These are phyloP conservation scores for Aspergillus cavernicola DNA, from an alignment of 495 filamentous ascomycete genomes.

Conservation along the genomic window DNA sequence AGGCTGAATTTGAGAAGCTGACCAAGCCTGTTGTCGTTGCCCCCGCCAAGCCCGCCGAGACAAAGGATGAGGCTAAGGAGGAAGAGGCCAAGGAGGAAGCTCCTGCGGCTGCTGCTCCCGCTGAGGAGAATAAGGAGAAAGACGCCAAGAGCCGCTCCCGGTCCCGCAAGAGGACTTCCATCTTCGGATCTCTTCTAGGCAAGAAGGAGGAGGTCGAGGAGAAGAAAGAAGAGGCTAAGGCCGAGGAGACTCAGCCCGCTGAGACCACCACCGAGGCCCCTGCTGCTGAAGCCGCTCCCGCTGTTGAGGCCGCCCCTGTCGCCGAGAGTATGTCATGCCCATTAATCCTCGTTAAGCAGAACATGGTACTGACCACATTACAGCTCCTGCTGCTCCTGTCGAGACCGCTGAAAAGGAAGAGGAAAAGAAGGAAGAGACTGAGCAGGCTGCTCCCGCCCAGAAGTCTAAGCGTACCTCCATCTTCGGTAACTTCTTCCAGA, in stretches of 20 bases:
- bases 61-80: slow-evolving; percentile 42
- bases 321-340: slow-evolving; percentile 22
- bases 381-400: slow-evolving; percentile 19
- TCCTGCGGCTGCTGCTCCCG: slow-evolving; percentile 30
- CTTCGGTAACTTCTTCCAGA: slow-evolving; percentile 54
- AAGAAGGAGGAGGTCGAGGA: slow-evolving; percentile 72
- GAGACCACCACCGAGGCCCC: slow-evolving; percentile 26
- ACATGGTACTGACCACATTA: slow-evolving; percentile 7
- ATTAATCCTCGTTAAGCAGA: not conserved
- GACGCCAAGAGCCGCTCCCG: slow-evolving; percentile 66
- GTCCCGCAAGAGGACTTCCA: slow-evolving; percentile 79
- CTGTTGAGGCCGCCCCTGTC: slow-evolving; percentile 28
- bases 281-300: slow-evolving; percentile 20
- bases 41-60: slow-evolving; percentile 49
- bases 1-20: slow-evolving; percentile 69
- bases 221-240: slow-evolving; percentile 48
- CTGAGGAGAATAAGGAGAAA: slow-evolving; percentile 45
- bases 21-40: slow-evolving; percentile 50
- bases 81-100: slow-evolving; percentile 39
- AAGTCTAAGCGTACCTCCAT: slow-evolving; percentile 51
- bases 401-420: slow-evolving; percentile 32
- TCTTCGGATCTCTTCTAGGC: slow-evolving; percentile 72
- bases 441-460: slow-evolving; percentile 23
- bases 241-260: slow-evolving; percentile 34
- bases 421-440: slow-evolving; percentile 33